phyloP scores from a whole-genome alignment of 371 early-diverging fungal species.

The Mucor mucedo region DNA sequence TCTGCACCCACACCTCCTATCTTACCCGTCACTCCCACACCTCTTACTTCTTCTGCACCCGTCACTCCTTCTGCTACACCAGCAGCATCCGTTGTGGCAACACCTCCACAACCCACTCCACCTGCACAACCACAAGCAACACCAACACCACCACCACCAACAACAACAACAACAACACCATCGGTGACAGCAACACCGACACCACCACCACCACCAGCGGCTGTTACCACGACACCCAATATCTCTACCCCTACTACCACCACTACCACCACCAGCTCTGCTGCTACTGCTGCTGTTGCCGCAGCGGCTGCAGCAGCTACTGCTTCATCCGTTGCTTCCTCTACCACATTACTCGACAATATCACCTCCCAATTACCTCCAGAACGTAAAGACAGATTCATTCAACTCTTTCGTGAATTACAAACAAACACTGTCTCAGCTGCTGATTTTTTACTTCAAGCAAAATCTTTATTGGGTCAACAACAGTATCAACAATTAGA shows the following conservation, averaged over 20 bases:
- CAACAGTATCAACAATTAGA: constrained; percentile 52
- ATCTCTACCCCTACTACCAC: neutral
- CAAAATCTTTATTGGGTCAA: constrained; percentile 41
- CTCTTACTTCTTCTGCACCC: constrained; percentile 9
- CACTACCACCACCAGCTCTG: neutral
- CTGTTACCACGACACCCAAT: too few species aligned
- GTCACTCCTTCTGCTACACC: constrained; percentile 6
- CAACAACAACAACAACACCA: constrained; percentile 18
- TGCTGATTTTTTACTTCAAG: constrained; percentile 41
- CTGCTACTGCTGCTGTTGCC: neutral
- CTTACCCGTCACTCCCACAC: neutral
- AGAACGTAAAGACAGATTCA: constrained; percentile 41
- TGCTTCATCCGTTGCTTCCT: constrained; percentile 12
- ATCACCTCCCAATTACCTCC: constrained; percentile 44
- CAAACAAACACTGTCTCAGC: constrained; percentile 43
- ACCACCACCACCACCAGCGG: constrained; percentile 2
- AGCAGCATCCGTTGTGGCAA: constrained; percentile 7
- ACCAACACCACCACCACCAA: neutral
- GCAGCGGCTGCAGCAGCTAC: neutral
- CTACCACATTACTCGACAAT: constrained; percentile 44
- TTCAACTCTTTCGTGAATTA: constrained; percentile 40
- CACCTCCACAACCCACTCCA: constrained; percentile 8
- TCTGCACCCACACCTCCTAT: too few species aligned
- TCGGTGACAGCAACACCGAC: neutral
- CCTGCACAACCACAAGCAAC: neutral